Base-by-base conservation (phyloP, 2,329 filamentous ascomycete species). In the Colletotrichum horii region DNA sequence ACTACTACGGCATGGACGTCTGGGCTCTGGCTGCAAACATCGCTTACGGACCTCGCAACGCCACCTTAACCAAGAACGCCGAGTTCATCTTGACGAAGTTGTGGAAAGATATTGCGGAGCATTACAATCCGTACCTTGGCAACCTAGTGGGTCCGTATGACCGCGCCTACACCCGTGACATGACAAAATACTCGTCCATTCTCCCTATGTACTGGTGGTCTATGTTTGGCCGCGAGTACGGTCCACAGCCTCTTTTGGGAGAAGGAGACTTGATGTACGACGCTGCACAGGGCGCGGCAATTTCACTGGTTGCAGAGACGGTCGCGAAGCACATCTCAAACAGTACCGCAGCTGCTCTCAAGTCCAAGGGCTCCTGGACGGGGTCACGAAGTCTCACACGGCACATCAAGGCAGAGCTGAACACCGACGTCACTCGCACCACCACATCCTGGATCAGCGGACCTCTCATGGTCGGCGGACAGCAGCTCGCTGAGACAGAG, bases 161-260 rank as follows among this genome's bases (percentile, higher is more conserved):
- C 75, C 80, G 84, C 16, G 83, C 83, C 8, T 85, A 85, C 77
- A 84, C 82, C 5, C 79, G 83, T n/a, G 84, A 85, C 73, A 84
- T 84, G 76, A 84, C 84, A 2, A 79, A 79, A 7, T 84, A 87
- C 74, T 84, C 83, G 2, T 80, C 85, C 1, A 84, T 87, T 52
- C 77, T 87, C n/a, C 82, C 83, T 14, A 79, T 86, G 68, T 86
- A 83, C 76, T 85, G 83, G 80, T 88, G 86, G 86, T 83, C 84
- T 6, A 77, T 88, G 12, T 87, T 83, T 67, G 86, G 86, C 1
- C 82, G 84, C 55, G 82, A 83, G 5, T 82, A 82, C 61, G 84
- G 84, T 0, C 84, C 84, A 0, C 80, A 84, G 30, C 83, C 85
- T 3, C 82, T 81, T 38, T 83, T 83, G 67, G 80, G 83, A 8